phyloP scores from a whole-genome alignment of 2,329 filamentous ascomycete genomes.

The Fusarium sp. region DNA sequence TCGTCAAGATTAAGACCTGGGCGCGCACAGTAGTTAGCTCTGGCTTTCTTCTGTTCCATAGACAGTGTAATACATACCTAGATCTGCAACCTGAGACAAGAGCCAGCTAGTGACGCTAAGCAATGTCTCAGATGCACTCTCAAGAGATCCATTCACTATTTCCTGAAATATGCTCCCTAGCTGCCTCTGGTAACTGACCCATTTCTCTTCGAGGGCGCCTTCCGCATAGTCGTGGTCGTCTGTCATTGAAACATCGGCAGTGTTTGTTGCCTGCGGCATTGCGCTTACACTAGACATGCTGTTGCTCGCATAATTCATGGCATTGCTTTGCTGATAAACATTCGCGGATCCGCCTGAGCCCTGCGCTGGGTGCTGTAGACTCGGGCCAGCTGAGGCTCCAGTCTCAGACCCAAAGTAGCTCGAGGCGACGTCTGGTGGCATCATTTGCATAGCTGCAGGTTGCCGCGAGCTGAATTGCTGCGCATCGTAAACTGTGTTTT shows the following conservation, averaged over 20 bases:
- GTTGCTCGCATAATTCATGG: constrained; percentile 59
- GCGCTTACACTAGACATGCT: constrained; percentile 56
- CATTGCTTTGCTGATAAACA: constrained; percentile 72
- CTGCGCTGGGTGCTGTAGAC: constrained; percentile 58
- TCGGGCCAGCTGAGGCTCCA: constrained; percentile 61
- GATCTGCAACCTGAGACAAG: constrained; percentile 61
- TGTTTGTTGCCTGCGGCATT: constrained; percentile 51
- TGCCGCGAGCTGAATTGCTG: constrained; percentile 80
- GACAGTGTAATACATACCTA: constrained; percentile 55
- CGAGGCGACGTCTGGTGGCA: constrained; percentile 59
- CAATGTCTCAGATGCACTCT: constrained; percentile 61
- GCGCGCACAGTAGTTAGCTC: constrained; percentile 23
- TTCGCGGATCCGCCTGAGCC: constrained; percentile 59
- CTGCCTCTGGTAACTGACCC: constrained; percentile 69
- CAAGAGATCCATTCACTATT: constrained; percentile 63
- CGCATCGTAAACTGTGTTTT: constrained; percentile 76
- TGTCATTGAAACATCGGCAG: constrained; percentile 55
- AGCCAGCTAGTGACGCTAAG: constrained; percentile 64
- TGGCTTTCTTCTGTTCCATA: neutral
- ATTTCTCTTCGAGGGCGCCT: constrained; percentile 71
- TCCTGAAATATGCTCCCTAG: constrained; percentile 74
- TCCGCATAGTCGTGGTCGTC: constrained; percentile 67
- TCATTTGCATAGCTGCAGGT: constrained; percentile 78
- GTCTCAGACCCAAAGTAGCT: constrained; percentile 70
- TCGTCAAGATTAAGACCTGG: constrained; percentile 87